Conservation (phyloP, 164 flowering plant species). For the Tetracentron sinense region DNA sequence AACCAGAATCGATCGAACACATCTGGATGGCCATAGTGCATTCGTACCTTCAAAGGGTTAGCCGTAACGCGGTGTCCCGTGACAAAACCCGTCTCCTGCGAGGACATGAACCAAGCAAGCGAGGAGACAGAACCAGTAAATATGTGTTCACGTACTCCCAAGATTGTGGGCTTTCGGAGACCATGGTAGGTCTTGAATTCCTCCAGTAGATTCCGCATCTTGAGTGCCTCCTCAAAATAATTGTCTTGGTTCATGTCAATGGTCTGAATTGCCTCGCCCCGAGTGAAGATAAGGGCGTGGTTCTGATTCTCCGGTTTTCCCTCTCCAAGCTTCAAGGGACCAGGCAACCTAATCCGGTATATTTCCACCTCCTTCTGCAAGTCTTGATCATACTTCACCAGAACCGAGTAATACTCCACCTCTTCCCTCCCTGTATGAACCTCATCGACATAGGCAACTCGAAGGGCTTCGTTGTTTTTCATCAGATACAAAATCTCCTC, state of each 20-base stretch:
- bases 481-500: constrained; percentile 73
- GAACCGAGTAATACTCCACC: constrained; percentile 74
- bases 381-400: constrained; percentile 82
- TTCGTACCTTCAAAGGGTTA: constrained; percentile 82
- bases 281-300: constrained; percentile 88
- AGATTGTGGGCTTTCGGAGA: constrained; percentile 79
- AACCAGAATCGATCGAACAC: constrained; percentile 96
- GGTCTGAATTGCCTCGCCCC: constrained; percentile 95
- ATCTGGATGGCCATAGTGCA: constrained; percentile 99
- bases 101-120: constrained; percentile 98
- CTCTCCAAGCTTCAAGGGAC: constrained; percentile 86
- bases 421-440: constrained; percentile 55
- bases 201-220: constrained; percentile 88
- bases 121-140: constrained; percentile 96
- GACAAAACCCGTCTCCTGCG: constrained; percentile 92
- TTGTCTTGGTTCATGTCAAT: constrained; percentile 98
- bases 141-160: constrained; percentile 88
- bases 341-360: constrained; percentile 78
- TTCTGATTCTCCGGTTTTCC: constrained; percentile 98
- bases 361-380: constrained; percentile 77
- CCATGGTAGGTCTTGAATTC: constrained; percentile 65
- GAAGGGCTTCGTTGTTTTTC: constrained; percentile 85
- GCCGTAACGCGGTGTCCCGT: constrained; percentile 96
- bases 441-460: constrained; percentile 94
- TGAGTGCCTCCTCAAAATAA: constrained; percentile 92